Conservation (phyloP, 164 flowering plant species). For the Stephania cephalantha region DNA sequence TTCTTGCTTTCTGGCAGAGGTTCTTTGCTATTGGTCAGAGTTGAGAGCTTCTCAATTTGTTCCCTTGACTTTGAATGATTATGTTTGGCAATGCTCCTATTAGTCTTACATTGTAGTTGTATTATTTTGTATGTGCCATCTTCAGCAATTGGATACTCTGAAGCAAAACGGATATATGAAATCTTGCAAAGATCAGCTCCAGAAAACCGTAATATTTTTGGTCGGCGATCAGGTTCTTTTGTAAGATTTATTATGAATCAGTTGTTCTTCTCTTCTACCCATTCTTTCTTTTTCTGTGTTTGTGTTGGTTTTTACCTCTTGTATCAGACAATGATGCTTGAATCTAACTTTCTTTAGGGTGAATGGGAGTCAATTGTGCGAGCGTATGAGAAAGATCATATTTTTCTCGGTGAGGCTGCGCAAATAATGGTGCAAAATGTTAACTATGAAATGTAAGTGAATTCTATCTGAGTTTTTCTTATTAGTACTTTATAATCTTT, state of each 20-base stretch:
- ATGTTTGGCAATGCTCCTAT: neutral
- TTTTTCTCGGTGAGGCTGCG: slow-evolving; percentile 96
- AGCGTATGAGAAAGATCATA: slow-evolving; percentile 80
- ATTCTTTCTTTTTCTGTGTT: neutral
- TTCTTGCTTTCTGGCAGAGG: neutral
- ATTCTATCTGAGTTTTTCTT: neutral
- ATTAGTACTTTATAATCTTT: neutral
- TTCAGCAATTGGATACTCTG: slow-evolving; percentile 76
- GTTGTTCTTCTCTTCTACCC: neutral
- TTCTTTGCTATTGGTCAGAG: neutral
- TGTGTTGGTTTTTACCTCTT: neutral
- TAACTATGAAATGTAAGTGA: slow-evolving; percentile 86
- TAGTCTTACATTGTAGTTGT: neutral
- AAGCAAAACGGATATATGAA: slow-evolving; percentile 80
- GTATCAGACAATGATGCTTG: slow-evolving; percentile 1
- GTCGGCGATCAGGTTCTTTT: slow-evolving; percentile 89
- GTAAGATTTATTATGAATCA: slow-evolving; percentile 46
- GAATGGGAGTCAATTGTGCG: slow-evolving; percentile 86
- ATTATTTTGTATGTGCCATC: slow-evolving; percentile 6
- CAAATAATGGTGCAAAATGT: slow-evolving; percentile 91
- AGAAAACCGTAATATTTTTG: slow-evolving; percentile 91
- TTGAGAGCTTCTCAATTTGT: neutral
- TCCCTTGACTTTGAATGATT: neutral
- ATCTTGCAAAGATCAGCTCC: slow-evolving; percentile 64
- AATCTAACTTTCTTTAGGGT: slow-evolving; percentile 51